Conservation (phyloP, 352 stramenopile species). For the Globisporangium megalacanthum region DNA sequence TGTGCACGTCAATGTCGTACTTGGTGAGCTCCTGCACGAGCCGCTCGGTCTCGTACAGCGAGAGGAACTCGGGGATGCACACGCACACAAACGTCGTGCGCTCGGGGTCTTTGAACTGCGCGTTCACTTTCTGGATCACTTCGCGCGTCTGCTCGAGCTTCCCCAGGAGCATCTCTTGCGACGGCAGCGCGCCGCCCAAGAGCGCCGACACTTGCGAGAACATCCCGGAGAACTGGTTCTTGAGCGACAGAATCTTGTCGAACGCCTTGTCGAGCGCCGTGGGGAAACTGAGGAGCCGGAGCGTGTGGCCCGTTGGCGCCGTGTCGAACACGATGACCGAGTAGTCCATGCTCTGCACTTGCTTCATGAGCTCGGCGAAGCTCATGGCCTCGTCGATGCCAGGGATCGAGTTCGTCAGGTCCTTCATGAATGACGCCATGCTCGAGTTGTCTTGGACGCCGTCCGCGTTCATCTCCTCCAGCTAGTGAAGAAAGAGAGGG, state of each 20-base stretch:
- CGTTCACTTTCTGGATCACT: conserved; percentile 99
- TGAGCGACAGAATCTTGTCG: conserved; percentile 97
- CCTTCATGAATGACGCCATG: conserved; percentile 94
- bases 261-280: conserved; percentile 98
- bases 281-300: conserved; percentile 96
- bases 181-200: conserved; percentile 65
- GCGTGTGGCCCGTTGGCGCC: conserved; percentile 96
- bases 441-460: conserved; percentile 83
- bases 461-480: conserved; percentile 80
- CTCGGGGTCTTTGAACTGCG: conserved; percentile 98
- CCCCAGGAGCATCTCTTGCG: conserved; percentile 93
- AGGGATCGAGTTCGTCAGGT: conserved; percentile 97
- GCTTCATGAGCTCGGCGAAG: conserved; percentile 99
- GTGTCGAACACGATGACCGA: conserved; percentile 98
- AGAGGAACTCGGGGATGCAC: conserved; percentile 99
- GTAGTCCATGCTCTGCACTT: conserved; percentile 97
- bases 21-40: conserved; percentile 99
- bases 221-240: conserved; percentile 88
- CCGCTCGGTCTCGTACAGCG: conserved; percentile 99
- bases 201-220: conserved; percentile 82
- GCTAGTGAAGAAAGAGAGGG: conserved; percentile 17
- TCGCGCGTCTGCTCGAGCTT: conserved; percentile 95
- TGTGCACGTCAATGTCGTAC: conserved; percentile 99
- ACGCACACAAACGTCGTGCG: conserved; percentile 99
- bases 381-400: conserved; percentile 99